Evolutionary conservation across 1,139 yeast species (phyloP), one percentile per base, ranked within the genome.

Genomic region (Pichia sp.): DNA sequence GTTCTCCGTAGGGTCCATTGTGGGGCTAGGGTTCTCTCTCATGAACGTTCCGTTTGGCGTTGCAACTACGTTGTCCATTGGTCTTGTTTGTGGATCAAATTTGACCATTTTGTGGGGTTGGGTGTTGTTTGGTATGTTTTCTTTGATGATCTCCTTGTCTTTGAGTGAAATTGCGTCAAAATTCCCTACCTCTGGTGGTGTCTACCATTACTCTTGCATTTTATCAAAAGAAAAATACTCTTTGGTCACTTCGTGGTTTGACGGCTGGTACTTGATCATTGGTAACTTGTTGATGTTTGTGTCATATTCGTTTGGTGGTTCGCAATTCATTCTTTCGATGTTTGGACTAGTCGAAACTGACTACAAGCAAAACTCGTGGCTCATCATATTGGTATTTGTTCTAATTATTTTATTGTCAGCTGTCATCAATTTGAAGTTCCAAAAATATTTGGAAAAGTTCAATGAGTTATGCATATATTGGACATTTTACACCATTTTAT

Each of bases 11-110:
- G 68, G 78, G 0, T 79, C 87, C 0, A 77, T 83, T 34, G 75
- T 83, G 38, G 92, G 90, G 2, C 64, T 83, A 31, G 88, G 92
- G 1, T 81, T 82, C 58, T 79, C 87, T 2, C 64, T 83, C 29
- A 82, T 83, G 90, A 85, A 85, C 27, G 88, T 85, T 0, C 90
- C 88, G 0, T 72, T 83, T 58, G 88, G 90, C 1, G 69, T 83
- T 55, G 77, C 86, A 4, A 77, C 85, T 1, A 81, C 87, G 0
- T 67, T 83, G 56, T 77, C 82, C 62, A 81, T 81, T 39, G 79
- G 85, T 1, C 64, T 83, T 45, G 69, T 79, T 27, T 84, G 82
- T 60, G 92, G 92, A 6, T 86, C 86, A 0, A 81, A 82, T 47
- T 79, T 78, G 10, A 81, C 90, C 0, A 77, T 83, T 42, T 64